These are phyloP conservation scores for Leishmania tarentolae DNA, from an alignment of 208 protist species.

Conservation along the genomic window DNA sequence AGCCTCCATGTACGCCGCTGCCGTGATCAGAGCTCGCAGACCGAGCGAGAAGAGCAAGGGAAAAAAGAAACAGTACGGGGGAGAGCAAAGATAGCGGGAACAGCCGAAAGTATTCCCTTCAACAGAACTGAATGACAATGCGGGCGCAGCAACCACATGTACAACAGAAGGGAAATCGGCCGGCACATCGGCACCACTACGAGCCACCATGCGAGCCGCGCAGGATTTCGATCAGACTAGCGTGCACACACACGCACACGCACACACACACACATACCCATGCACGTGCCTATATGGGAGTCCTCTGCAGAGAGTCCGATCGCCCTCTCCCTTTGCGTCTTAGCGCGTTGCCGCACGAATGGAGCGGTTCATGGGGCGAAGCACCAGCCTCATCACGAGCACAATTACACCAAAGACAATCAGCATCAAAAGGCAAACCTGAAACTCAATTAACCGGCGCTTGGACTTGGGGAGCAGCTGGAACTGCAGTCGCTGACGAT, in stretches of 20 bases:
- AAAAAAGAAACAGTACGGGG: not conserved
- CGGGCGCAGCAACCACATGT: not conserved
- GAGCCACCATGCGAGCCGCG: not conserved
- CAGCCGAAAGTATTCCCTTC: not conserved
- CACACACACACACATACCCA: not conserved
- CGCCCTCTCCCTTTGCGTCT: not conserved
- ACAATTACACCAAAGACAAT: constrained; percentile 43
- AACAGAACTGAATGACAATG: not conserved
- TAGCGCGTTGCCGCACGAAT: constrained; percentile 73
- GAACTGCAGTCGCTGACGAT: constrained; percentile 82
- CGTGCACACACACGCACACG: not conserved
- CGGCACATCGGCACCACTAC: not conserved
- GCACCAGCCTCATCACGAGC: constrained; percentile 53
- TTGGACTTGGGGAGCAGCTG: constrained; percentile 80
- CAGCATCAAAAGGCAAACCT: constrained; percentile 62
- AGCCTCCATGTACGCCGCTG: not conserved
- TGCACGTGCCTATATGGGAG: not conserved
- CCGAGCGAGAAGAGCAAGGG: not conserved
- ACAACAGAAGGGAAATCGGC: not conserved
- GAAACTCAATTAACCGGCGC: constrained; percentile 61
- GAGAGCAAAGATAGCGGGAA: not conserved
- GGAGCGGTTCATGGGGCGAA: constrained; percentile 71
- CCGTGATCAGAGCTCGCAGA: not conserved
- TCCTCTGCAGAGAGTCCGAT: not conserved
- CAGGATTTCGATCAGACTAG: not conserved